These are phyloP conservation scores for Penicillium sp. DNA, from an alignment of 2,329 filamentous ascomycete species.

Conservation along the genomic window DNA sequence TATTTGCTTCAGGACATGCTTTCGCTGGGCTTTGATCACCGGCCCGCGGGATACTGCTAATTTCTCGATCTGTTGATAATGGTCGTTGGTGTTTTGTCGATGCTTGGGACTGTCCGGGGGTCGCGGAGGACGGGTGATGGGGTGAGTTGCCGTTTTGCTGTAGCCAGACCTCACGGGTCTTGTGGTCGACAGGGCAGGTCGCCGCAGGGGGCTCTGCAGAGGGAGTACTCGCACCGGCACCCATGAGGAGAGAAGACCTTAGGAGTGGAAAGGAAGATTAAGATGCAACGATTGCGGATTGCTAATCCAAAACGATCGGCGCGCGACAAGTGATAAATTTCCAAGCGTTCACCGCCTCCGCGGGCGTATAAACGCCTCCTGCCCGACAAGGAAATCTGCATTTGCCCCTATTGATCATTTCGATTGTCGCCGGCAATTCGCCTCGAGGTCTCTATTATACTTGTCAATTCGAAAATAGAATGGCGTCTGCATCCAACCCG, in stretches of 20 bases:
- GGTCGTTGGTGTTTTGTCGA: slow-evolving; percentile 39
- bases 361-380: slow-evolving; percentile 15
- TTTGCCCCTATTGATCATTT: slow-evolving; percentile 12
- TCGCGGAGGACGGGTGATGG: slow-evolving; percentile 35
- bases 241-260: slow-evolving; percentile 32
- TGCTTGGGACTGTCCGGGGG: slow-evolving; percentile 31
- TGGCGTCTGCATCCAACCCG: slow-evolving; percentile 41
- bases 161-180: slow-evolving; percentile 86
- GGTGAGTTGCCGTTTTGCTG: slow-evolving; percentile 50
- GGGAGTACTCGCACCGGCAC: slow-evolving; percentile 43
- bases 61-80: slow-evolving; percentile 70
- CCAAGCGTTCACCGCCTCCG: slow-evolving; percentile 27
- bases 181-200: slow-evolving; percentile 87
- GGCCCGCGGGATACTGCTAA: slow-evolving; percentile 78
- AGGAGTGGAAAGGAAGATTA: slow-evolving; percentile 7
- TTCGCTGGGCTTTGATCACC: slow-evolving; percentile 28
- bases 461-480: slow-evolving; percentile 21
- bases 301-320: slow-evolving; percentile 16
- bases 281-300: slow-evolving; percentile 18
- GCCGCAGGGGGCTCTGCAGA: slow-evolving; percentile 35
- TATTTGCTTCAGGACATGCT: slow-evolving; percentile 28
- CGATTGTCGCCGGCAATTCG: slow-evolving; percentile 7
- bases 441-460: background rate
- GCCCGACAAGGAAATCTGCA: slow-evolving; percentile 21
- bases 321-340: slow-evolving; percentile 26